Evolutionary conservation across 768 basidiomycete species (phyloP), one percentile per base, ranked within the genome.

Genomic region (Pleurotus giganteus): DNA sequence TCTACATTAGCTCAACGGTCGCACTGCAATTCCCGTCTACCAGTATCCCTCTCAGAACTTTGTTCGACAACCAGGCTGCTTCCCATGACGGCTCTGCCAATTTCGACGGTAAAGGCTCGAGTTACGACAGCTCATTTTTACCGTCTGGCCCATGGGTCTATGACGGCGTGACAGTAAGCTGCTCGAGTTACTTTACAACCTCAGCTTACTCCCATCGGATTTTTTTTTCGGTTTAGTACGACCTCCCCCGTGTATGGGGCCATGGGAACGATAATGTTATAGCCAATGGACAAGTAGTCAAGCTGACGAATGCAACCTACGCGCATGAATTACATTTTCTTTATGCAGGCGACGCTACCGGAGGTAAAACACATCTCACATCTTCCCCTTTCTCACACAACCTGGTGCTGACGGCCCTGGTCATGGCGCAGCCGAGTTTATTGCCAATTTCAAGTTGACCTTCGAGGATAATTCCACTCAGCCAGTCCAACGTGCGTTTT

Each of bases 291-390:
- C 81, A 83, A 55, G 62, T 72, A 3, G 47, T 82, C 11, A 55
- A 64, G 4, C 63, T 76, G 17, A 51, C 61, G 6, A 49, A 63
- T 0, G 61, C 67, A n/a, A 71, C 69, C 0, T 70, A 63, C 56
- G 67, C 73, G 1, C 81, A 82, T 55, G 71, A 81, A 55, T 61
- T 83, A 23, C 78, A 81, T 54, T 67, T 80, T 47, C 57, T 81
- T 9, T 81, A 81, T 58, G 69, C 77, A 19, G 76, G 75, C 23
- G 76, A 77, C 44, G 71, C 69, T 4, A 54, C 41, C 1, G 62
- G 68, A n/a, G 56, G 75, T 72, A 39, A 50, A 71, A 26, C n/a
- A 27, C 13, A 43, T 29, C n/a, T 32, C 13, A n/a, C 26, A 28
- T 15, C 31, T 37, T n/a, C 45, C 37, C 39, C 19, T 32, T 31